A percentile compares a stretch with the other conserved stretches of the same genome.
phyloP scores from a whole-genome alignment of 2,329 filamentous ascomycete species.

The Pseudocercospora fijiensis region DNA sequence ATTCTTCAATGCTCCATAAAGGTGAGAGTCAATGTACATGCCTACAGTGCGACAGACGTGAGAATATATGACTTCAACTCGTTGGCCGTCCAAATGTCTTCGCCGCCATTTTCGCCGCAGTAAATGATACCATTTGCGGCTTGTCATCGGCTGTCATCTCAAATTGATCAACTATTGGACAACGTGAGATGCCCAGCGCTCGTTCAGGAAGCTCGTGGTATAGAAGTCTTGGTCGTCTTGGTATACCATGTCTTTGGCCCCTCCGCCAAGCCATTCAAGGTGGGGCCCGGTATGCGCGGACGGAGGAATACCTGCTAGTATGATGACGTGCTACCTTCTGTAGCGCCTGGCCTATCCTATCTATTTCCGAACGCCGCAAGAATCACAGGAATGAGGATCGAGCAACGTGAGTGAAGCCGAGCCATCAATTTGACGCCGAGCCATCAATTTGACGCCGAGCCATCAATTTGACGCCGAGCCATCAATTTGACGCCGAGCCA shows the following conservation, averaged over 20 bases:
- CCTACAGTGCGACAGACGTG: not conserved
- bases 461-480: no score
- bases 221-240: not conserved
- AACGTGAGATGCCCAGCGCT: not conserved
- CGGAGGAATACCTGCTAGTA: not conserved
- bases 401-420: no score
- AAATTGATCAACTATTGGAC: not conserved
- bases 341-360: no score
- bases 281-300: not conserved
- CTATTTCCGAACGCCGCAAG: no score
- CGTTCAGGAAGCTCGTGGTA: not conserved
- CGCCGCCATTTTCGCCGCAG: not conserved
- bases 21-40: no score
- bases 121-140: not conserved
- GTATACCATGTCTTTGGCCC: not conserved
- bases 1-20: not conserved
- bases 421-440: no score
- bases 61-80: not conserved
- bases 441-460: no score
- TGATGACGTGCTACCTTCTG: not conserved
- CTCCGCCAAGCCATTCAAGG: not conserved
- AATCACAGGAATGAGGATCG: no score
- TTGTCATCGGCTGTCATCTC: not conserved
- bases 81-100: not conserved
- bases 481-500: no score